Conservation (phyloP, 2,329 filamentous ascomycete species). For the Truncatella angustata region DNA sequence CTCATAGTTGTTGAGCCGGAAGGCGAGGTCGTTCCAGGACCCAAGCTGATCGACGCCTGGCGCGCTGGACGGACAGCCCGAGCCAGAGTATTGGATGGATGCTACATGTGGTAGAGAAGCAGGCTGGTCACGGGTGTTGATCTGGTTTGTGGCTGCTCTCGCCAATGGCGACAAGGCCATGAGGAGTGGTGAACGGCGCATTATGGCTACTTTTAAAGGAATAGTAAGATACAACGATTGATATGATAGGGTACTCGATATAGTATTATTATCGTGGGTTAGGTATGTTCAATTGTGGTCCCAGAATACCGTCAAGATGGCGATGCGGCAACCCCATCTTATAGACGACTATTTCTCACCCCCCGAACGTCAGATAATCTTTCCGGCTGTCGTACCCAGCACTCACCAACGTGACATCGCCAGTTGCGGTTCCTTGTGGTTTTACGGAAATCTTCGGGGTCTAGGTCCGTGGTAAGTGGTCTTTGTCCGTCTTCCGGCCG, state of each 20-base stretch:
- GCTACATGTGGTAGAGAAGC: constrained; percentile 26
- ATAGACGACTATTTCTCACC: too few relatives aligned
- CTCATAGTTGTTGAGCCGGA: constrained; percentile 26
- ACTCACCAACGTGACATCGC: too few relatives aligned
- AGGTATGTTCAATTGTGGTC: too few relatives aligned
- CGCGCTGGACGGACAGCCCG: constrained; percentile 32
- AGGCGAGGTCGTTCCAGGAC: constrained; percentile 27
- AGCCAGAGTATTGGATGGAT: constrained; percentile 34
- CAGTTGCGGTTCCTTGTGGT: too few relatives aligned
- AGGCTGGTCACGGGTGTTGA: constrained; percentile 20
- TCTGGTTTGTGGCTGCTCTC: not conserved
- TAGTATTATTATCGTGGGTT: too few relatives aligned
- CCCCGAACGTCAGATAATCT: too few relatives aligned
- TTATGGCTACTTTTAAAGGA: not conserved
- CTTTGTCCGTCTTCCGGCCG: not conserved
- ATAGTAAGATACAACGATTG: too few relatives aligned
- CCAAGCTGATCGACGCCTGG: constrained; percentile 31
- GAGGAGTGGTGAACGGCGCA: not conserved
- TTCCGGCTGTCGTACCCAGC: too few relatives aligned
- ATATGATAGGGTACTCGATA: too few relatives aligned
- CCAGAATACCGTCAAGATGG: too few relatives aligned
- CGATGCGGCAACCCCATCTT: too few relatives aligned
- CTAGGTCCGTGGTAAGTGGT: not conserved
- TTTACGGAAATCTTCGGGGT: not conserved
- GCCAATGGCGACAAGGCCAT: not conserved